Evolutionary conservation across 192 early-diverging fungal genomes (phyloP).

Genomic region (Mortierella antarctica): DNA sequence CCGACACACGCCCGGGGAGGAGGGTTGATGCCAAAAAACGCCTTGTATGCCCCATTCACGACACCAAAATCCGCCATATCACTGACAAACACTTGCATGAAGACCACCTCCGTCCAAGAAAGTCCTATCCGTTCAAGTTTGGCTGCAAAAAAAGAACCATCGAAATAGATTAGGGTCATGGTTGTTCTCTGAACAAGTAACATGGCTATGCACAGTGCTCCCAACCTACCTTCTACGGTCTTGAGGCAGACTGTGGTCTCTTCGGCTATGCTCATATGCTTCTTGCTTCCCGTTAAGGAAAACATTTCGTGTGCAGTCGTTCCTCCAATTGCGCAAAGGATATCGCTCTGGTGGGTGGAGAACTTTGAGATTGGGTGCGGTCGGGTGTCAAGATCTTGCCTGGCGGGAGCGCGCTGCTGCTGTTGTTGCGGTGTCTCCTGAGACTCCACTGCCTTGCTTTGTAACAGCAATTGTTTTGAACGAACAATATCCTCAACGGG

Average conservation of each 20-base stretch:
- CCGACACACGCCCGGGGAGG: slow-evolving; percentile 78
- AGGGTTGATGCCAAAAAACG: slow-evolving; percentile 78
- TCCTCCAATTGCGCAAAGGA: slow-evolving; percentile 51
- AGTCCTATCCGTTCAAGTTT: slow-evolving; percentile 52
- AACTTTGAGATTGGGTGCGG: slow-evolving; percentile 1
- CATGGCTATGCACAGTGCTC: too few relatives aligned
- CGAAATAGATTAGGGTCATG: not conserved
- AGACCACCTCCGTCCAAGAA: slow-evolving; percentile 67
- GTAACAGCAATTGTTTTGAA: not conserved
- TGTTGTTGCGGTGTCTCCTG: not conserved
- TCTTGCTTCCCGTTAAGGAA: not conserved
- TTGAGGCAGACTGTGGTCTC: slow-evolving; percentile 60
- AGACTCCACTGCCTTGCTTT: not conserved
- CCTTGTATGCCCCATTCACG: slow-evolving; percentile 74
- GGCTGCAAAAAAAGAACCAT: slow-evolving; percentile 26
- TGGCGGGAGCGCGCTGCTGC: not conserved
- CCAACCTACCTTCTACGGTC: slow-evolving; percentile 53
- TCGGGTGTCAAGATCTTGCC: not conserved
- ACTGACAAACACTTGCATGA: slow-evolving; percentile 73
- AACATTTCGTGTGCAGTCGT: slow-evolving; percentile 55
- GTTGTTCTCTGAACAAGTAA: too few relatives aligned
- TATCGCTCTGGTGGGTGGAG: slow-evolving; percentile 11
- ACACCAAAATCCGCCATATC: slow-evolving; percentile 73
- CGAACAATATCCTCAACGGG: slow-evolving; percentile 25
- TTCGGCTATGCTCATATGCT: slow-evolving; percentile 52